Percentiles rank a stretch among this genome's conserved stretches.
These are phyloP conservation scores for Chaetomium strumarium DNA, from an alignment of 2,329 filamentous ascomycete species.

Conservation along the genomic window DNA sequence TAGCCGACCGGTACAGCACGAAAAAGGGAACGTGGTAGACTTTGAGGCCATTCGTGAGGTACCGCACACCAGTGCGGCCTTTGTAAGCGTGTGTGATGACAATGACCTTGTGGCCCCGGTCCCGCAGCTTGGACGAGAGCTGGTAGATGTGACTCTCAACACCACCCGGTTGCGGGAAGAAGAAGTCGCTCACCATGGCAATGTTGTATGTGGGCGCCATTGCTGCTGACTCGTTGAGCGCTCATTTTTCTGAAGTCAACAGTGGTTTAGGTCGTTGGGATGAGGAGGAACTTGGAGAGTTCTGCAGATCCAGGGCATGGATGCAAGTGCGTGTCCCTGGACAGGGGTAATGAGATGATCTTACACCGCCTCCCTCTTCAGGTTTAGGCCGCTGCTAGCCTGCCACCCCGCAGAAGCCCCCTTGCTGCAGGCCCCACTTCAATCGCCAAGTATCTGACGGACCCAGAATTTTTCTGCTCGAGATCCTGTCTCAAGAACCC, in stretches of 20 bases:
- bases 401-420: not conserved
- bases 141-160: conserved; percentile 99
- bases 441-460: conserved; percentile 5
- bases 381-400: not conserved
- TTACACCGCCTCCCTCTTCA: conserved; percentile 1
- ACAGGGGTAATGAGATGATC: not conserved
- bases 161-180: conserved; percentile 95
- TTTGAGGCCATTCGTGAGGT: conserved; percentile 95
- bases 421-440: not conserved
- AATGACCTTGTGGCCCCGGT: conserved; percentile 95
- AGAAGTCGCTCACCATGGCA: conserved; percentile 98
- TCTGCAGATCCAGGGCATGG: not conserved
- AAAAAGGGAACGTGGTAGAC: conserved; percentile 97
- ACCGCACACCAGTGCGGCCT: conserved; percentile 84
- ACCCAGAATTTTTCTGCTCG: conserved; percentile 1
- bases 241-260: conserved; percentile 10
- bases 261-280: not conserved
- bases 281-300: not conserved
- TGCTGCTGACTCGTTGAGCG: conserved; percentile 14
- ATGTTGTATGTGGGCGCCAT: conserved; percentile 58
- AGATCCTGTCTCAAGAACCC: too few species aligned
- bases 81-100: conserved; percentile 95
- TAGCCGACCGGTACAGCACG: conserved; percentile 88
- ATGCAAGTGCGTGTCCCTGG: not conserved
- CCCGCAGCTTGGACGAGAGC: conserved; percentile 89